phyloP scores from a whole-genome alignment of 2,329 filamentous ascomycete species.

The Colletotrichum tofieldiae region DNA sequence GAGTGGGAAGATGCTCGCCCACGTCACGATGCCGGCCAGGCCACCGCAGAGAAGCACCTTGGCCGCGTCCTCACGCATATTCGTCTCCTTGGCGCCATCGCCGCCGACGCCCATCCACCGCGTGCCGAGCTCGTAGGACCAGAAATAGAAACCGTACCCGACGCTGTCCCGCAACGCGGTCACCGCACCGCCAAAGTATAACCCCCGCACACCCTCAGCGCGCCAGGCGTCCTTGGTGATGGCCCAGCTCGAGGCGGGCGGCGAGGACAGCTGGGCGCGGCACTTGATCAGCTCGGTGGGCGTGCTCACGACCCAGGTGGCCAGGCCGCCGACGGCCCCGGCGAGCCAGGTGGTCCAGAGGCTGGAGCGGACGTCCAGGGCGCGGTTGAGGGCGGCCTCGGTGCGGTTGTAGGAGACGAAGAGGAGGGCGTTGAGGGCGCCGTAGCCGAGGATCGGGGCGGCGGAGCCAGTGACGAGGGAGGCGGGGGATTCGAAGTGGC shows the following conservation, averaged over 20 bases:
- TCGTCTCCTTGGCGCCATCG: conserved; percentile 42
- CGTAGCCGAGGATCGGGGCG: conserved; percentile 90
- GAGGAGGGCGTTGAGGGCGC: conserved; percentile 89
- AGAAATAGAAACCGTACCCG: conserved; percentile 99
- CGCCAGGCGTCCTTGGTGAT: conserved; percentile 75
- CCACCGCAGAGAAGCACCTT: conserved; percentile 88
- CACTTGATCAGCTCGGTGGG: conserved; percentile 95
- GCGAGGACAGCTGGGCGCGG: conserved; percentile 77
- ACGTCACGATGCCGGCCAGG: conserved; percentile 88
- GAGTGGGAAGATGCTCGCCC: conserved; percentile 91
- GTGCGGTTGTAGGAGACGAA: conserved; percentile 93
- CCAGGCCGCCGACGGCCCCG: conserved; percentile 85
- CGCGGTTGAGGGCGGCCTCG: conserved; percentile 72
- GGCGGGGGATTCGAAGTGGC: conserved; percentile 54
- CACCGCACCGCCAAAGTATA: conserved; percentile 86
- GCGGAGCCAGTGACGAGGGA: conserved; percentile 77
- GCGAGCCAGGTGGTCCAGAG: conserved; percentile 83
- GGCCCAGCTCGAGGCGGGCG: conserved; percentile 70
- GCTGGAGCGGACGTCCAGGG: conserved; percentile 57
- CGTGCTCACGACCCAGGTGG: conserved; percentile 87
- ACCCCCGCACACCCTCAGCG: conserved; percentile 73
- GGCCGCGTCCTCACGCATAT: conserved; percentile 63
- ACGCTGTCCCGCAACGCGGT: conserved; percentile 89
- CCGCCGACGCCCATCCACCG: conserved; percentile 63
- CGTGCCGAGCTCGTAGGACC: conserved; percentile 87